Base-by-base conservation (phyloP, 257 asterid species). In the Solanum paucissectum region DNA sequence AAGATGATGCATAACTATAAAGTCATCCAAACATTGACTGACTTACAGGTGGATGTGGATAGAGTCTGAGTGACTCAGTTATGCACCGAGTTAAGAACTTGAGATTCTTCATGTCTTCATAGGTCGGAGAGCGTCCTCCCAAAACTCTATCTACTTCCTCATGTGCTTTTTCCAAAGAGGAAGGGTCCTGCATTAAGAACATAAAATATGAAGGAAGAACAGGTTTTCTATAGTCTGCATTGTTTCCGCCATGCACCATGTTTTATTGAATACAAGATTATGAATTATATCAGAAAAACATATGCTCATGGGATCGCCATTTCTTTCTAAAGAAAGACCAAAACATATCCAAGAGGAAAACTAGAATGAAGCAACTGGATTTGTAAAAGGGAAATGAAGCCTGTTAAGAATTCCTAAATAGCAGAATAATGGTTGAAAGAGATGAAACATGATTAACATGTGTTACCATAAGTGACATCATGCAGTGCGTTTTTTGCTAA, bases 1-100 rank as follows among this genome's bases (percentile, higher is more conserved):
- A 77, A 85, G 87, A 55, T 12, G 6, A 60, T 32, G 81, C 71
- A 86, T 14, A 33, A 68, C 14, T 40, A 83, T 6, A 37, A 52
- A 44, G 66, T 68, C 18, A 83, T 87, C 33, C n/a, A 7, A 49
- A 86, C 55, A 20, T 55, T 72, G 60, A 71, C 60, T 1, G n/a
- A 90, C 98, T 89, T 90, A 97, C 98, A 87, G 98, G 99, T 34
- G 98, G 99, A 89, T 97, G 99, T 46, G 99, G 99, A 91, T 97
- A 97, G 29, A 95, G 94, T 66, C 99, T 96, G 95, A 95, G 93
- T 6, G 99, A 97, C 91, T 95, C 98, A 76, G 81, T 94, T 60
- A 97, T 95, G 93, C 99, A 97, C 69, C 94, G 94, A 9, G 94
- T 95, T 93, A 95, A 88, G 92, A 95, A 97, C 92, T 94, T 95